These are phyloP conservation scores for Tuber magnatum DNA, from an alignment of 495 filamentous ascomycete genomes.

Conservation along the genomic window DNA sequence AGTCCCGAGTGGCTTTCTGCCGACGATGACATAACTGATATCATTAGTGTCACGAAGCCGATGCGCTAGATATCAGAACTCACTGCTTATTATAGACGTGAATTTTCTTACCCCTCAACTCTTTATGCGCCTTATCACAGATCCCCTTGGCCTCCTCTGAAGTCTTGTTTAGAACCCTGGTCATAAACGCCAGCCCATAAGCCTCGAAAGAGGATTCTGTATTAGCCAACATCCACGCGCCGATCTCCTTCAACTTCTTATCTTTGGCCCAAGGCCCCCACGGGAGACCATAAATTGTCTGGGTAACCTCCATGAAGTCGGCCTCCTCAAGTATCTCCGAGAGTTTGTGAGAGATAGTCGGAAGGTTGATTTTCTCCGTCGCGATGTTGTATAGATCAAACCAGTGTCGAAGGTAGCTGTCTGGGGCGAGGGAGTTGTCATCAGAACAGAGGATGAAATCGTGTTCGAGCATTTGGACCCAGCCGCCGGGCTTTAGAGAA, in stretches of 20 bases:
- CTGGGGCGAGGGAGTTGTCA: constrained; percentile 12
- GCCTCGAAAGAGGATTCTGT: constrained; percentile 29
- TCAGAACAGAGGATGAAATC: constrained; percentile 5
- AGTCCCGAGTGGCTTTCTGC: neutral
- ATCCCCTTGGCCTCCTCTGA: constrained; percentile 49
- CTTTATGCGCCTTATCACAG: constrained; percentile 46
- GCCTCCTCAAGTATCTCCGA: neutral
- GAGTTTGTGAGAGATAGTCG: neutral
- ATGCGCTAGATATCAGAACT: neutral
- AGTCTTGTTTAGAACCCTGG: constrained; percentile 23
- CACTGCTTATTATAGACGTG: constrained; percentile 39
- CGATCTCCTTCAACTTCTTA: constrained; percentile 16
- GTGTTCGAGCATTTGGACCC: constrained; percentile 13
- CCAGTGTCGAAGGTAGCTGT: neutral
- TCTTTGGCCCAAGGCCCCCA: constrained; percentile 12
- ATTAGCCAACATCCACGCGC: constrained; percentile 8
- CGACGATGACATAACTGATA: neutral
- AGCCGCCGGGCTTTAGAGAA: constrained; percentile 16
- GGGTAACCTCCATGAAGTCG: neutral
- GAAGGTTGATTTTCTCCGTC: neutral
- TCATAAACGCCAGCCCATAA: constrained; percentile 10
- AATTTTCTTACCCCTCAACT: constrained; percentile 45
- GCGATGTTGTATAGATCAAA: neutral
- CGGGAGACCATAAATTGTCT: neutral
- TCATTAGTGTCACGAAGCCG: neutral